Conservation (phyloP, 768 basidiomycete genomes). For the Lepiota brunneoincarnata region DNA sequence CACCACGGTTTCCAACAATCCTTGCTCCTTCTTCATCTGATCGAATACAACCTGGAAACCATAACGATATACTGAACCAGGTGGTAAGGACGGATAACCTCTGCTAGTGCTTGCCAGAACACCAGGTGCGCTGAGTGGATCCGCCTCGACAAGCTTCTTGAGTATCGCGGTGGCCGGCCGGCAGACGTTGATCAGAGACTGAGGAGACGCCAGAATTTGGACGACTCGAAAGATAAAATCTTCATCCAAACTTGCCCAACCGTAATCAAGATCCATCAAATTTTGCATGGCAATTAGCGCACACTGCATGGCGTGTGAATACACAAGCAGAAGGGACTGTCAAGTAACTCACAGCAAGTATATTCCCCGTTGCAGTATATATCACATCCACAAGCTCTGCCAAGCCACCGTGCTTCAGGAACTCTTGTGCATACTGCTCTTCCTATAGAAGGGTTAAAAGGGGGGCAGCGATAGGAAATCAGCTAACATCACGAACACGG, state of each 20-base stretch:
- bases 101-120: constrained; percentile 61
- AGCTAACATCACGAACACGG: constrained; percentile 38
- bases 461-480: background rate
- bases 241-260: constrained; percentile 73
- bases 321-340: background rate
- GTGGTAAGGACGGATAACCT: constrained; percentile 45
- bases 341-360: constrained; percentile 64
- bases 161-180: constrained; percentile 89
- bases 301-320: constrained; percentile 50
- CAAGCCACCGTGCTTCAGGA: constrained; percentile 71
- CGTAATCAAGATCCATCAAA: constrained; percentile 82
- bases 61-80: constrained; percentile 76
- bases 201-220: constrained; percentile 70
- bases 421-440: constrained; percentile 79
- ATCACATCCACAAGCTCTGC: constrained; percentile 70
- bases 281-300: constrained; percentile 85
- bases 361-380: constrained; percentile 69
- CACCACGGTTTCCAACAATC: constrained; percentile 80
- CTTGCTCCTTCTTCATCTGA: constrained; percentile 72
- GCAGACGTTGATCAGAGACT: constrained; percentile 84
- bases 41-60: constrained; percentile 84
- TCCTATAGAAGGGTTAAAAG: constrained; percentile 45
- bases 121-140: constrained; percentile 66
- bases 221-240: constrained; percentile 77
- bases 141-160: constrained; percentile 86